phyloP scores from a whole-genome alignment of 106 monocot species.

The Narthecium ossifragum region DNA sequence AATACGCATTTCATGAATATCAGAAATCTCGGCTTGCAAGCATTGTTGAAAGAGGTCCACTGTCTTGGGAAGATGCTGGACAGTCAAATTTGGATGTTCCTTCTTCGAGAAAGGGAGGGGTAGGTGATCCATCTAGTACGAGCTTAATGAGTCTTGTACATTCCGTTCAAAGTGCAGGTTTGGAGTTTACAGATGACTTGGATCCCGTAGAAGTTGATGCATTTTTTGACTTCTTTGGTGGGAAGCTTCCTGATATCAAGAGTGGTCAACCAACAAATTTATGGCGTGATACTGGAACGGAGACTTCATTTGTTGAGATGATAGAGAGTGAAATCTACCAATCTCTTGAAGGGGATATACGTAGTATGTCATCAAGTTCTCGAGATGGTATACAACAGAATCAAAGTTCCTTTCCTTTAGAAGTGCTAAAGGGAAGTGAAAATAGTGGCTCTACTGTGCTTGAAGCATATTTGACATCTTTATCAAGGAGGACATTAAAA shows the following conservation, averaged over 20 bases:
- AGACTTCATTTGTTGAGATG: conserved; percentile 29
- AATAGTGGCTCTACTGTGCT: conserved; percentile 16
- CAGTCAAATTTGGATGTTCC: conserved; percentile 11
- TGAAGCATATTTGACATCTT: conserved; percentile 19
- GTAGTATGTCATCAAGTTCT: conserved; percentile 13
- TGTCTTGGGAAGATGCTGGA: conserved; percentile 60
- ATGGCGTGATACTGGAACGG: conserved; percentile 8
- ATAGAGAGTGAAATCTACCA: conserved; percentile 58
- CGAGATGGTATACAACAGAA: background rate
- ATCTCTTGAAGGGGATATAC: conserved; percentile 31
- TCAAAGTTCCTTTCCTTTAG: conserved; percentile 7
- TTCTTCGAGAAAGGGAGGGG: conserved; percentile 17
- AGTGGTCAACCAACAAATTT: conserved; percentile 16
- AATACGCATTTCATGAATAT: conserved; percentile 14
- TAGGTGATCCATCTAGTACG: conserved; percentile 18
- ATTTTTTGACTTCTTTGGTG: conserved; percentile 22
- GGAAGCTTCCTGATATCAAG: conserved; percentile 21
- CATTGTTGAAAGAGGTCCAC: conserved; percentile 63
- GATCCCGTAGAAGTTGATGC: conserved; percentile 31
- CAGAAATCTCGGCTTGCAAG: conserved; percentile 80
- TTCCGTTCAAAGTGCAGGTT: conserved; percentile 11
- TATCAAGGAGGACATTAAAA: conserved; percentile 24
- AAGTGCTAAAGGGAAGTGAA: conserved; percentile 10
- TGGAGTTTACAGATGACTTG: conserved; percentile 27
- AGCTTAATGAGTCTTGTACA: conserved; percentile 15